Conservation (phyloP, 2,329 filamentous ascomycete genomes). For the Botrytis fabae region DNA sequence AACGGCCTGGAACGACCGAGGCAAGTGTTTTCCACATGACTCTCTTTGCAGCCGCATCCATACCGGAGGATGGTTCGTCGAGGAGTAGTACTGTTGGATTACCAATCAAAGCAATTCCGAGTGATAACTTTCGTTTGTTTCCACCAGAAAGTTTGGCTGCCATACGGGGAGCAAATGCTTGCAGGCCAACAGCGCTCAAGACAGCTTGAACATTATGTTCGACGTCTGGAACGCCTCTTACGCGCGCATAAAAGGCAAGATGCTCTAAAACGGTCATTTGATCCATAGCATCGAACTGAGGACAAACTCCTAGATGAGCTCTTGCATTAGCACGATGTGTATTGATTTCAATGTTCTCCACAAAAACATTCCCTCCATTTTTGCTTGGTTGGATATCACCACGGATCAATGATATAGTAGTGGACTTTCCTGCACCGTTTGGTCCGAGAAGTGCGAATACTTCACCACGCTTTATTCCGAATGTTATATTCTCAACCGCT, state of each 20-base stretch:
- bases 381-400: conserved; percentile 75
- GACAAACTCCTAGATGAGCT: conserved; percentile 83
- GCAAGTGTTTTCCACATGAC: conserved; percentile 89
- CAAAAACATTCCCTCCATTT: conserved; percentile 74
- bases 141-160: conserved; percentile 80
- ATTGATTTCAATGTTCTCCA: conserved; percentile 76
- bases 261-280: conserved; percentile 88
- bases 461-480: conserved; percentile 75
- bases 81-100: conserved; percentile 85
- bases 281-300: conserved; percentile 85
- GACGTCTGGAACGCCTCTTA: conserved; percentile 75
- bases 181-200: conserved; percentile 76
- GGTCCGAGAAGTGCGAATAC: conserved; percentile 88
- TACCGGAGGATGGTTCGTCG: conserved; percentile 84
- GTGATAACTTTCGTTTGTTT: conserved; percentile 88
- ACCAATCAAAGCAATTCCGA: conserved; percentile 89
- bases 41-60: conserved; percentile 87
- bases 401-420: conserved; percentile 83
- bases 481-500: conserved; percentile 86
- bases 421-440: conserved; percentile 89
- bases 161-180: conserved; percentile 70
- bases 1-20: conserved; percentile 72
- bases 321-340: conserved; percentile 70
- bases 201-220: conserved; percentile 76
- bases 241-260: conserved; percentile 80